Conservation (phyloP, 106 monocot species). For the Gastrodia elata region DNA sequence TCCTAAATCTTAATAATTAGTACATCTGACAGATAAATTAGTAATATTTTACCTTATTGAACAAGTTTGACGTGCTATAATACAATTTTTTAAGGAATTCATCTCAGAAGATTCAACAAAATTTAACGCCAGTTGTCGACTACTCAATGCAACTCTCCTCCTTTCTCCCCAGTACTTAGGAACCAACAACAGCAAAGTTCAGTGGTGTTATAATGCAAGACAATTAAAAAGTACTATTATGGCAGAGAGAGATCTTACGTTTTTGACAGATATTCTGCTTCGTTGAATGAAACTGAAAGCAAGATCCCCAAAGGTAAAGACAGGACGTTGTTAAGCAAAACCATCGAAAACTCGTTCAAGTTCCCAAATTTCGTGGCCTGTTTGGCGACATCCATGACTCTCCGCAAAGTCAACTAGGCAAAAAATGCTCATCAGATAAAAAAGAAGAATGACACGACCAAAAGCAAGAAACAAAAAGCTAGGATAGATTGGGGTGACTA, state of each 20-base stretch:
- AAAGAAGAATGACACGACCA: neutral
- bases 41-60: too few relatives aligned
- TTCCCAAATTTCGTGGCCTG: constrained; percentile 81
- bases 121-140: too few relatives aligned
- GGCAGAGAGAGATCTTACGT: constrained; percentile 60
- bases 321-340: constrained; percentile 83
- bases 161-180: too few relatives aligned
- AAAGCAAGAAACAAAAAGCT: neutral
- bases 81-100: too few relatives aligned
- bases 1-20: too few relatives aligned
- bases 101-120: too few relatives aligned
- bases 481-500: neutral
- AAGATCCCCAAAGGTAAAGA: constrained; percentile 79
- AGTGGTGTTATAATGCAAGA: too few relatives aligned
- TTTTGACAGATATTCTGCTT: constrained; percentile 63
- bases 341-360: constrained; percentile 96
- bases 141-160: too few relatives aligned
- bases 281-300: constrained; percentile 52
- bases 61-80: too few relatives aligned
- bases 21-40: too few relatives aligned
- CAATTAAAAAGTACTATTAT: too few relatives aligned
- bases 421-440: constrained; percentile 9
- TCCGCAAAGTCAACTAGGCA: constrained; percentile 60
- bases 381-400: constrained; percentile 92
- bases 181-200: too few relatives aligned